Conservation (phyloP, 805 yeast species). For the Wickerhamiella allomyrinae region DNA sequence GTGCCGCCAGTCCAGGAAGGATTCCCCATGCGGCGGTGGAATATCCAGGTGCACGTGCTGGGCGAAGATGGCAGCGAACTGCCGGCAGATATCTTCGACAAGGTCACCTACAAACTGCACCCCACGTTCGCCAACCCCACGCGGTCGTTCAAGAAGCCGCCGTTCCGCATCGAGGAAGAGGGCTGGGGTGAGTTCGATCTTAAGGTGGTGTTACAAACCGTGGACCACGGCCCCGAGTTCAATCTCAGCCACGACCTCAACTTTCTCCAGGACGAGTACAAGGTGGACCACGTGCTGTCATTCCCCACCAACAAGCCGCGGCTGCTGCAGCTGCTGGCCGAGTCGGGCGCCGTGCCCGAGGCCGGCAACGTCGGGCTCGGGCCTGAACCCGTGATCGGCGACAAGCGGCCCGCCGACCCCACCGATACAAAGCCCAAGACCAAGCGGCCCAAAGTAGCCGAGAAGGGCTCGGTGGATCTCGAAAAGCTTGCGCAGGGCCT, state of each 20-base stretch:
- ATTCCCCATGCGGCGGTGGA: conserved; percentile 92
- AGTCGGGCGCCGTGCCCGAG: conserved; percentile 71
- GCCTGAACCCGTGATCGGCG: conserved; percentile 18
- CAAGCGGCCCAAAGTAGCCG: conserved; percentile 28
- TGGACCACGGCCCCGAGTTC: conserved; percentile 81
- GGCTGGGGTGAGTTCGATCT: conserved; percentile 99
- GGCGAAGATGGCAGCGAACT: conserved; percentile 69
- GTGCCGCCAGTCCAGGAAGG: conserved; percentile 77
- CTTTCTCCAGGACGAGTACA: conserved; percentile 63
- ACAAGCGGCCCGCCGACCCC: conserved; percentile 27
- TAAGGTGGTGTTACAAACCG: conserved; percentile 57
- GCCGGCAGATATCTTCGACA: conserved; percentile 80
- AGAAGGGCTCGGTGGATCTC: conserved; percentile 57
- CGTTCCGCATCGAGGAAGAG: conserved; percentile 77
- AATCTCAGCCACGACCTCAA: conserved; percentile 81
- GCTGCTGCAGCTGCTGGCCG: conserved; percentile 56
- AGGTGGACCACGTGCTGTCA: conserved; percentile 59
- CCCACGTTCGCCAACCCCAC: conserved; percentile 89
- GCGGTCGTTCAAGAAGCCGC: conserved; percentile 64
- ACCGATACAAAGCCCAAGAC: conserved; percentile 19
- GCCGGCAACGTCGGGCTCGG: conserved; percentile 1
- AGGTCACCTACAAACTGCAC: conserved; percentile 84
- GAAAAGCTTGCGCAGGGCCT: conserved; percentile 84
- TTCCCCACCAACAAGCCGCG: conserved; percentile 66
- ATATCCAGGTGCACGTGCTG: conserved; percentile 57